phyloP scores from a whole-genome alignment of 2,329 filamentous ascomycete species.

The Fusarium burgessii region DNA sequence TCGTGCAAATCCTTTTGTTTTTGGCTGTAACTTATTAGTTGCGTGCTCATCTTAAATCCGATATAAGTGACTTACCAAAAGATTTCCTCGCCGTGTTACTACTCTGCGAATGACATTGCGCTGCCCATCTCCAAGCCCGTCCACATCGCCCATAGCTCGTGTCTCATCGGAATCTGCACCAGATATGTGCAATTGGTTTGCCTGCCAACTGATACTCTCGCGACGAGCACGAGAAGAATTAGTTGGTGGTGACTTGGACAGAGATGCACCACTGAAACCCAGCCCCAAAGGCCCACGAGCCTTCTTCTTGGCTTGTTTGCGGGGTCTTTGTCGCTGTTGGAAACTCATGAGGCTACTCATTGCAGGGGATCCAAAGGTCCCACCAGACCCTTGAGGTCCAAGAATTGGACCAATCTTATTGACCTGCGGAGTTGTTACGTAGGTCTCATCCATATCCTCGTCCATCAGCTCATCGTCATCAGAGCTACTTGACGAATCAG shows the following conservation, averaged over 20 bases:
- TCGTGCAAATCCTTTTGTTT: constrained; percentile 94
- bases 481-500: constrained; percentile 81
- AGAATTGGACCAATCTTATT: constrained; percentile 67
- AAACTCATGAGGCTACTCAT: constrained; percentile 85
- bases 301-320: constrained; percentile 73
- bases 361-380: constrained; percentile 76
- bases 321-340: constrained; percentile 78
- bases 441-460: constrained; percentile 82
- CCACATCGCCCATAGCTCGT: constrained; percentile 75
- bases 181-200: constrained; percentile 86
- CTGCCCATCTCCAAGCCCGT: constrained; percentile 66
- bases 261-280: constrained; percentile 61
- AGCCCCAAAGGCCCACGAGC: constrained; percentile 62
- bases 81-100: constrained; percentile 88
- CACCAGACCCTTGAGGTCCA: constrained; percentile 62
- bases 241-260: constrained; percentile 81
- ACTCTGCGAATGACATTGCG: constrained; percentile 83
- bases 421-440: constrained; percentile 85
- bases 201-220: constrained; percentile 91
- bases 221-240: constrained; percentile 69
- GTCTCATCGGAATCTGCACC: constrained; percentile 75
- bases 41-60: not conserved
- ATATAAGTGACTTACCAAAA: constrained; percentile 72
- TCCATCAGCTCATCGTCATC: constrained; percentile 79
- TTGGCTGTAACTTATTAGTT: constrained; percentile 72